Conservation (phyloP, 495 filamentous ascomycete species). For the Lineolata rhizophorae region DNA sequence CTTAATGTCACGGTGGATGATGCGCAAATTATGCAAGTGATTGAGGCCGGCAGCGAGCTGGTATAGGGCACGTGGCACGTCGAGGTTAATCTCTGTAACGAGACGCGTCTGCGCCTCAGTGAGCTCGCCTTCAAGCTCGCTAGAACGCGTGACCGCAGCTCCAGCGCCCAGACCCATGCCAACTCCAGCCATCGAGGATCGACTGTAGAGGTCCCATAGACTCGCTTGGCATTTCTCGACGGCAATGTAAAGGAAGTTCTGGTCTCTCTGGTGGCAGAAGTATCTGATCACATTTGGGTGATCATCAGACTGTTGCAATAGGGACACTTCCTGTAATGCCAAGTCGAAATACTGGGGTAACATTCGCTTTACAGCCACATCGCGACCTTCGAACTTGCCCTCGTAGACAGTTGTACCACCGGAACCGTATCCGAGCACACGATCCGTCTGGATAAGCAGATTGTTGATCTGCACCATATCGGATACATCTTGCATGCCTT, state of each 20-base stretch:
- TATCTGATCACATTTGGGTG: slow-evolving; percentile 95
- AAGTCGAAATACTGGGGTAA: slow-evolving; percentile 86
- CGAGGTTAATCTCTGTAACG: slow-evolving; percentile 26
- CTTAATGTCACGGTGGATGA: slow-evolving; percentile 93
- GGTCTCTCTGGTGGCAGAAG: slow-evolving; percentile 68
- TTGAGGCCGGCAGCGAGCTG: slow-evolving; percentile 74
- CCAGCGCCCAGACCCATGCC: no score
- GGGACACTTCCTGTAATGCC: slow-evolving; percentile 75
- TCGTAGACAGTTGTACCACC: slow-evolving; percentile 21
- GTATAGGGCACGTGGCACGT: slow-evolving; percentile 44
- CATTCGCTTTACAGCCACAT: slow-evolving; percentile 94
- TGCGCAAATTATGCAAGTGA: slow-evolving; percentile 76
- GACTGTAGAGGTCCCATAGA: slow-evolving; percentile 69
- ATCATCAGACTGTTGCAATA: slow-evolving; percentile 82
- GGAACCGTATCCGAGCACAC: slow-evolving; percentile 19
- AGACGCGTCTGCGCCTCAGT: slow-evolving; percentile 20
- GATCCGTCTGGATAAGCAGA: slow-evolving; percentile 18
- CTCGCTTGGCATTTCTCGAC: slow-evolving; percentile 91
- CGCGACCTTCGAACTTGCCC: slow-evolving; percentile 25
- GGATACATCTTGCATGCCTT: slow-evolving; percentile 5
- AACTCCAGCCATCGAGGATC: no score
- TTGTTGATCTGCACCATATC: slow-evolving; percentile 17
- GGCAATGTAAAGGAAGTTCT: slow-evolving; percentile 89
- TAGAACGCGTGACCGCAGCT: no score
- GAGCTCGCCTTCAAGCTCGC: slow-evolving; percentile 22